Evolutionary conservation across 2,329 filamentous ascomycete genomes (phyloP), one percentile per base, ranked within the genome.

Genomic region (Penicillium sp.): DNA sequence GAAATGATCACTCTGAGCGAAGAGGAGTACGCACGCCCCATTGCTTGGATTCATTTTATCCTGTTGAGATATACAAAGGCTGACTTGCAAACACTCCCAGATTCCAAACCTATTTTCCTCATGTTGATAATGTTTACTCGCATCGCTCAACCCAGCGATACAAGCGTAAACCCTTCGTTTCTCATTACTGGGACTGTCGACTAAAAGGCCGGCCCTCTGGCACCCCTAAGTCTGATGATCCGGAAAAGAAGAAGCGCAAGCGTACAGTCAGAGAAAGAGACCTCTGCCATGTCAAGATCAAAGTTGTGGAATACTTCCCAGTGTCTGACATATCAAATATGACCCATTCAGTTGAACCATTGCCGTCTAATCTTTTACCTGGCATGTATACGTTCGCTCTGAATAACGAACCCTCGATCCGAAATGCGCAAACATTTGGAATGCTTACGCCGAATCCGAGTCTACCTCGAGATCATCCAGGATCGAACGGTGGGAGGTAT

Each of bases 241-340:
- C 89, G 0, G 86, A 84, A 69, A 91, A 91, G 77, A 91, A 90
- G 79, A 91, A 91, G 72, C 82, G 89, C 35, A 91, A 90, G 73
- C 84, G 89, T 26, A 84, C 81, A 34, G 86, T 86, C n/a, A 80
- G 89, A 39, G 85, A 89, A 70, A 80, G 87, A 11, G 87, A 91
- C 73, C 79, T 91, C n/a, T 93, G 89, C 69, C 88, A 92, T 70
- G 89, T 92, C 60, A 92, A 92, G 74, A 91, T 92, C 70, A 92
- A 91, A 71, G 90, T 92, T 56, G 91, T 88, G 2, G 89, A 92
- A 71, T 90, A 89, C 73, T 87, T 88, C 50, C 82, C 86, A 38
- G 65, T 64, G 10, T 65, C 67, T 46, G 70, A 65, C 43, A 63
- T 67, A 40, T 61, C 63, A 18, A 60, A 61, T 60, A 57, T 53